Evolutionary conservation across 129 eudicot genomes (phyloP).

Genomic region (Tagetes patula): DNA sequence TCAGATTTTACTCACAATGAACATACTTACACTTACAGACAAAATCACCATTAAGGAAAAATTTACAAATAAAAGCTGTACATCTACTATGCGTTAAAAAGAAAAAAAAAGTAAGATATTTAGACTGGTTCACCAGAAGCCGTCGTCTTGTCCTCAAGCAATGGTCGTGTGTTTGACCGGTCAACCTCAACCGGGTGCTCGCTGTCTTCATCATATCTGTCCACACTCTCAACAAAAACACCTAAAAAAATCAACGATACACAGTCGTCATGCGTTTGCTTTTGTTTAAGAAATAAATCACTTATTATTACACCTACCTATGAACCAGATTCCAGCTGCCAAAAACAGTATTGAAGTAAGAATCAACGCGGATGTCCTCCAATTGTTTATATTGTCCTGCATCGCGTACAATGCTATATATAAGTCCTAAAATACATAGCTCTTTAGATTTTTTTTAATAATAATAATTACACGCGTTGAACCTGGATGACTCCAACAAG

Average conservation of each 20-base stretch:
- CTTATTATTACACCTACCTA: conserved; percentile 39
- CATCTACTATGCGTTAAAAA: conserved; percentile 19
- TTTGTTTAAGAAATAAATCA: neutral
- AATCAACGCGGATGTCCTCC: conserved; percentile 64
- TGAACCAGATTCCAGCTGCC: conserved; percentile 68
- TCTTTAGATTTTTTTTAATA: neutral
- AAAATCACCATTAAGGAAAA: neutral
- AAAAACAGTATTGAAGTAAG: conserved; percentile 62
- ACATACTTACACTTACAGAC: conserved; percentile 31
- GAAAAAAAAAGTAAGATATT: neutral
- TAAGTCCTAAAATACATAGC: neutral
- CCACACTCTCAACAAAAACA: conserved; percentile 71
- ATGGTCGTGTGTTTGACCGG: conserved; percentile 46
- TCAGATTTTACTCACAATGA: neutral
- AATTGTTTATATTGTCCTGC: conserved; percentile 67
- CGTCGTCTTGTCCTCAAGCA: conserved; percentile 52
- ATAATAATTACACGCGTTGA: neutral
- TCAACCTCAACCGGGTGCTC: conserved; percentile 45
- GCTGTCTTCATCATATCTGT: conserved; percentile 63
- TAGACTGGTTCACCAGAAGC: conserved; percentile 17
- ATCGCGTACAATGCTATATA: conserved; percentile 11
- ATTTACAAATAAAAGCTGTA: conserved; percentile 19
- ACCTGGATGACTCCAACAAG: conserved; percentile 97
- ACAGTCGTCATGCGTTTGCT: neutral
- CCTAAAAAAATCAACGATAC: conserved; percentile 42